Evolutionary conservation across 495 filamentous ascomycete genomes (phyloP), one percentile per base, ranked within the genome.

Genomic region (Aspergillus kassunensis): DNA sequence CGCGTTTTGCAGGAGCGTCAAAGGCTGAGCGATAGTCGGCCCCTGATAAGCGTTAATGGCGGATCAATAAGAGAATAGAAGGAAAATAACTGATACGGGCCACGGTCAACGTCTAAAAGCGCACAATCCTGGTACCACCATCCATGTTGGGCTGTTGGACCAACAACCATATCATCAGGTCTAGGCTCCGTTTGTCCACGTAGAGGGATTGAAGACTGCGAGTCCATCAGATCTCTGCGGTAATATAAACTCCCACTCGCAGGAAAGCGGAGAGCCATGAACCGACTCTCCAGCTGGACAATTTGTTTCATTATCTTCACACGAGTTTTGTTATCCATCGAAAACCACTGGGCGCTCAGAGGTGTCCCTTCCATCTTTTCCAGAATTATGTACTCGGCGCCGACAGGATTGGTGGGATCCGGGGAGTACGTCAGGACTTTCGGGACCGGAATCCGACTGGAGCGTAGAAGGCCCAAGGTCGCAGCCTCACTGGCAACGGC

Each of bases 211-310:
- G 29, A 19, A 36, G 23, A n/a, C 37, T 57, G 41, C 47, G 51
- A 55, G 5, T 27, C n/a, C 7, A 49, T 36, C 5, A 59, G 56
- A 58, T 72, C 59, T 29, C 52, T 37, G 15, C 54, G 57, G 41
- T 67, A 55, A 49, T 69, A 74, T 10, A 74, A 40, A 49, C 67
- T 72, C 34, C 70, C 70, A 36, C 57, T 60, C 44, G 63, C 66
- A 19, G 58, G 62, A 41, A 73, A 59, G 30, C 9, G 18, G 23
- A 72, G 49, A 18, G 39, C 44, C 55, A 72, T 65, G 24, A 68
- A 58, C 33, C 44, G 50, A 40, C 43, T 56, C 46, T 73, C 71
- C 5, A 71, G 2, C 25, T 68, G 35, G 23, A 70, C 64, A 24
- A 72, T 57, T 30, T 71, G 55, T 31, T 30, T 58, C 41, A 73